Conservation (phyloP, 768 basidiomycete genomes). For the Butyriboletus loyo region DNA sequence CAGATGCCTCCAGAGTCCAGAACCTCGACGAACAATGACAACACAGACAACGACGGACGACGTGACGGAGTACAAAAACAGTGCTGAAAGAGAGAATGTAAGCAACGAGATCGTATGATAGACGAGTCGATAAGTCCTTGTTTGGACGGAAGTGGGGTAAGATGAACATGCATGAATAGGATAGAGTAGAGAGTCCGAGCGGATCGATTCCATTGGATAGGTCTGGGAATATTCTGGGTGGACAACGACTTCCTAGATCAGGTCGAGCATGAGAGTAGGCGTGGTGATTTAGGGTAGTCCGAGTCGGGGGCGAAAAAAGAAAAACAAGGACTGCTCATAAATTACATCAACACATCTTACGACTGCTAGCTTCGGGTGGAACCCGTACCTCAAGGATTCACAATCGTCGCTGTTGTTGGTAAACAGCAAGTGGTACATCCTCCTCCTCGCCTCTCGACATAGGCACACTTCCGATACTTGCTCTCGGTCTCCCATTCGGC, state of each 20-base stretch:
- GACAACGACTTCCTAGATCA: constrained; percentile 26
- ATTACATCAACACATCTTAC: constrained; percentile 4
- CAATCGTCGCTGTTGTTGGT: constrained; percentile 72
- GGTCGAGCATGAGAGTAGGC: constrained; percentile 4
- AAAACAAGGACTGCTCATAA: constrained; percentile 4
- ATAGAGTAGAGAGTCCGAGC: constrained; percentile 23
- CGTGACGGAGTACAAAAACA: constrained; percentile 14
- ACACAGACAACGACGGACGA: constrained; percentile 6
- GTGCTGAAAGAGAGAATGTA: constrained; percentile 18
- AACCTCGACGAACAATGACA: constrained; percentile 2
- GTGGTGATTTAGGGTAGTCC: constrained; percentile 5
- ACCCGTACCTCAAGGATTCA: constrained; percentile 17
- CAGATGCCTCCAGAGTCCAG: background rate
- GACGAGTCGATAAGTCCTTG: constrained; percentile 25
- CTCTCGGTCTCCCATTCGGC: constrained; percentile 40
- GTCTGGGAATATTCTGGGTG: constrained; percentile 25
- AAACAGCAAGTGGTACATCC: constrained; percentile 75
- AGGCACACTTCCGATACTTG: constrained; percentile 35
- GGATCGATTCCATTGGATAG: constrained; percentile 16
- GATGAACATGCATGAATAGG: constrained; percentile 22
- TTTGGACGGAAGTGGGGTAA: constrained; percentile 16
- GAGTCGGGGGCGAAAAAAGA: background rate
- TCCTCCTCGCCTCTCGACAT: constrained; percentile 57
- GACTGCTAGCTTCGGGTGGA: background rate
- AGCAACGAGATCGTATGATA: constrained; percentile 34